These are phyloP conservation scores for Metschnikowia baotianmanensis DNA, from an alignment of 805 yeast genomes.

Conservation along the genomic window DNA sequence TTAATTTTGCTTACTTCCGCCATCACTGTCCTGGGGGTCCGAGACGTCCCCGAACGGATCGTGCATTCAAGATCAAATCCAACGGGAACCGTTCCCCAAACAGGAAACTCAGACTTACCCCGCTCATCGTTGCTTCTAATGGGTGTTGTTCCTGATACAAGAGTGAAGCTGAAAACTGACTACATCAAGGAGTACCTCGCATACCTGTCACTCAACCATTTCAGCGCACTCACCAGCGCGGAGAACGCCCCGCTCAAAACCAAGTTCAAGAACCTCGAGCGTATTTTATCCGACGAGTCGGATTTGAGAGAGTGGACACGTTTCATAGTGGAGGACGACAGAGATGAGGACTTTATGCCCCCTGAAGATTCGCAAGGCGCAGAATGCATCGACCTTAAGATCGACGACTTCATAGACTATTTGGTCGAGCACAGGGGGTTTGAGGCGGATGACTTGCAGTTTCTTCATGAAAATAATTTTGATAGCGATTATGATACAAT, in stretches of 20 bases:
- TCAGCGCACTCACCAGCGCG: constrained; percentile 4
- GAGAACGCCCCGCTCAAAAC: constrained; percentile 22
- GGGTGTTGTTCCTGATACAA: constrained; percentile 11
- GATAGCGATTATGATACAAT: constrained; percentile 40
- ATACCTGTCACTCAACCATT: constrained; percentile 15
- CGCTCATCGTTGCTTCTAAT: constrained; percentile 8
- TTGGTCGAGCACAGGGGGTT: constrained; percentile 30
- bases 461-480: constrained; percentile 25
- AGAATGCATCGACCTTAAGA: constrained; percentile 21
- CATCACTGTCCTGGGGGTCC: too few species aligned
- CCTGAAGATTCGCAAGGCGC: constrained; percentile 5
- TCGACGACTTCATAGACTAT: constrained; percentile 31
- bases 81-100: too few species aligned
- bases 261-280: constrained; percentile 28
- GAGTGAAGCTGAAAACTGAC: constrained; percentile 19
- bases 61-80: too few species aligned
- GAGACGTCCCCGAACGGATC: too few species aligned
- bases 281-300: constrained; percentile 21
- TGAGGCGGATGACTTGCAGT: constrained; percentile 24
- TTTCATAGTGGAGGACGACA: constrained; percentile 22
- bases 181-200: constrained; percentile 27
- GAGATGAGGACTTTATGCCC: constrained; percentile 10
- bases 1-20: too few species aligned
- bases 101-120: not conserved
- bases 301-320: constrained; percentile 29